Evolutionary conservation across 345 rosid genomes (phyloP), one percentile per base, ranked within the genome.

Genomic region (Aethionema arabicum): DNA sequence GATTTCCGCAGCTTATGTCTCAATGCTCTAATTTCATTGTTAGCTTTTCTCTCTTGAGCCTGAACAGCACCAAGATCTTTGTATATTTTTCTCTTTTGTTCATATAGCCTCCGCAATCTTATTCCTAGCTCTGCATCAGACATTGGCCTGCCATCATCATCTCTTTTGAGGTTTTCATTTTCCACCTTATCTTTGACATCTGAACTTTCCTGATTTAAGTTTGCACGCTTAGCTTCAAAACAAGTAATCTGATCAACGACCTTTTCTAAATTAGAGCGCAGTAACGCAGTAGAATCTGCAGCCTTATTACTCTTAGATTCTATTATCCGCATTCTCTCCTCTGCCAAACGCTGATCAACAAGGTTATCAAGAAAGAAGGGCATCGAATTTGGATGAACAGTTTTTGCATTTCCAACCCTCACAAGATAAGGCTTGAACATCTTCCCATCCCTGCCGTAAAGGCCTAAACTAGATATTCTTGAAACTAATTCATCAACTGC

Each of bases 401-500:
- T 83, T 79, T 85, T 92, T 38, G 84, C 83, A 80, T 89, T 92
- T 61, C 98, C 98, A 59, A 92, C 98, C 76, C 98, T 83, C 16
- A 92, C 97, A 72, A 92, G 89, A 76, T 87, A 89, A 11, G 98
- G 98, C 72, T 82, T 85, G 79, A 83, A 92, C 85, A 65, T 81
- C 81, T 81, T 79, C 52, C 97, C 98, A 77, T 89, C 90, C 56
- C 80, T 59, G n/a, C 93, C 93, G 64, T 81, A 79, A 40, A 92
- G 95, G 43, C 98, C 96, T 72, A 79, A 80, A 66, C 74, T 74
- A 45, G 84, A 76, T 70, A 92, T 82, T 66, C 98, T 83, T 63
- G 93, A 82, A 49, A 92, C 97, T 73, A 92, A 73, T 74, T 92
- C 98, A 77, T 92, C 98, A 77, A 92, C 98, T 37, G 98, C 98